Evolutionary conservation across 106 monocot genomes (phyloP), one percentile per base, ranked within the genome.

Genomic region (Dendrobium officinale): DNA sequence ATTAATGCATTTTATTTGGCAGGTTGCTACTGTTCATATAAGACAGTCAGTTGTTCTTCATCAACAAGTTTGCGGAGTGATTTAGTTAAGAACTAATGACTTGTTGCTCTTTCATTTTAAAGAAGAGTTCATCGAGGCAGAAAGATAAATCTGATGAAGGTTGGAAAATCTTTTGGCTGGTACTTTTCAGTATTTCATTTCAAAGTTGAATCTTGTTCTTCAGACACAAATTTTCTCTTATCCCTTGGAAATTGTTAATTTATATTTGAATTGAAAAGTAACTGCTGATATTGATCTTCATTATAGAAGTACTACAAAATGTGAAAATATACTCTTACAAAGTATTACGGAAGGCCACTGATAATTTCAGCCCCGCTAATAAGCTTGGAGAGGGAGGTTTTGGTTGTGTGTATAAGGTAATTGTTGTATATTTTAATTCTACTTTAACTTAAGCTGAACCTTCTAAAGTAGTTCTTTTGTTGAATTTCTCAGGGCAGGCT

Each of bases 301-400:
- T 77, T 80, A 0, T 77, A 84, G 84, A 77, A 47, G 51, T 85
- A 7, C 16, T 77, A 41, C 66, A 77, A 58, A 73, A 80, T 55
- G 68, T 86, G 33, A 79, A 58, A 26, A 67, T 80, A 11, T 86
- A 61, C 72, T 43, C 80, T 59, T 86, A 86, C 80, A 77, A 80
- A 64, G 83, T 80, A 80, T 42, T 86, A 42, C 67, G n/a, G 44
- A 76, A 72, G 42, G 83, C 86, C n/a, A 83, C 86, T 26, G 77
- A 26, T 17, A 77, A 83, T 55, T 86, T 86, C 59, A 80, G 83
- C 44, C 27, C 19, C 70, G 17, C 55, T 58, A 80, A 86, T 80
- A 86, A 86, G 77, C 55, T 86, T 73, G 86, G 86, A 37, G 83
- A 79, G 79, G 85, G 85, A 73, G 85, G 85, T 72, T 85, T 81